These are phyloP conservation scores for Tylopilus felleus DNA, from an alignment of 768 basidiomycete genomes.

Conservation along the genomic window DNA sequence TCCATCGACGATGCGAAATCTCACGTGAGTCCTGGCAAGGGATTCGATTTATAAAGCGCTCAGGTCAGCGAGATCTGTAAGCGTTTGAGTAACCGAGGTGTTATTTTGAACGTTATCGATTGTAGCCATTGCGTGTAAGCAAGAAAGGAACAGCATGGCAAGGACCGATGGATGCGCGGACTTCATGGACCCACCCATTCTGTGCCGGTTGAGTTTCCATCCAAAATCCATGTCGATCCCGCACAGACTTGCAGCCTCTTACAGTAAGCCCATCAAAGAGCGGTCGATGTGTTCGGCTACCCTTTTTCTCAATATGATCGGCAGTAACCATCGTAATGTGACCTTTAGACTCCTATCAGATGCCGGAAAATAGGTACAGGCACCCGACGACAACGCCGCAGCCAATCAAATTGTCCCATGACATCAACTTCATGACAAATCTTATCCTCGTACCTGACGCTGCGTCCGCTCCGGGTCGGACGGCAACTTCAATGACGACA, in stretches of 20 bases:
- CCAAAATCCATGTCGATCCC: not conserved
- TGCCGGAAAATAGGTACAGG: not conserved
- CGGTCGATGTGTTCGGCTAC: not conserved
- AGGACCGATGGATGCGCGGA: not conserved
- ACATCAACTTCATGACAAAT: not conserved
- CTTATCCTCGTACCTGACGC: not conserved
- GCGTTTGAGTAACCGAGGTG: not conserved
- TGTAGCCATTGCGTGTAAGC: too few species aligned
- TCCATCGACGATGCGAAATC: not conserved
- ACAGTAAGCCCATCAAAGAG: not conserved
- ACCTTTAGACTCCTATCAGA: not conserved
- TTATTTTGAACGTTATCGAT: too few species aligned
- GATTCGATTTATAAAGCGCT: constrained; percentile 5
- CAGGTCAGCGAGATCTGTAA: not conserved
- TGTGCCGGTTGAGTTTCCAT: too few species aligned
- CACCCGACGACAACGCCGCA: not conserved
- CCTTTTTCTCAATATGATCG: not conserved
- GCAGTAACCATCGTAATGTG: not conserved
- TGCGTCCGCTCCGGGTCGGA: not conserved
- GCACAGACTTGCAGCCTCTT: not conserved
- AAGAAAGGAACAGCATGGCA: too few species aligned
- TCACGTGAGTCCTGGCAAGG: not conserved
- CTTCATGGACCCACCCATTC: not conserved
- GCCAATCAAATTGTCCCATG: not conserved
- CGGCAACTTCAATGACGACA: not conserved